Conservation (phyloP, 2,329 filamentous ascomycete genomes). For the Stachybotrys chartarum region DNA sequence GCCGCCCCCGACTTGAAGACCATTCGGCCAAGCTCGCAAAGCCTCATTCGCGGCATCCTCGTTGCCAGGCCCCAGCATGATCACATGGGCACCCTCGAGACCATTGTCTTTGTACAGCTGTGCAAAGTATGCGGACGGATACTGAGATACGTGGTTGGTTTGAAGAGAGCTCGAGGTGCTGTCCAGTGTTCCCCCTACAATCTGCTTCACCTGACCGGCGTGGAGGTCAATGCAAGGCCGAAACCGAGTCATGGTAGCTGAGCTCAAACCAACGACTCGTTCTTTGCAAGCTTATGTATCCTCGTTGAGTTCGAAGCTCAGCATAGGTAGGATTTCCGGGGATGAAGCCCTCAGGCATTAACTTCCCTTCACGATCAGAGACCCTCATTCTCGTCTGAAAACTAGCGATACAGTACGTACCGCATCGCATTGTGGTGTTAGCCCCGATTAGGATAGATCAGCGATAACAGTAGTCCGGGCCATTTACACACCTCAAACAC, state of each 20-base stretch:
- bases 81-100: conserved; percentile 80
- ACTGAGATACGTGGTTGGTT: conserved; percentile 87
- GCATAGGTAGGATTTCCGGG: no score
- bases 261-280: no score
- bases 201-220: conserved; percentile 96
- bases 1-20: conserved; percentile 88
- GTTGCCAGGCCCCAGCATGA: conserved; percentile 91
- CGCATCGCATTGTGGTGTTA: no score
- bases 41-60: conserved; percentile 72
- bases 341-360: no score
- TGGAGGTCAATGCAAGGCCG: conserved; percentile 96
- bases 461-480: no score
- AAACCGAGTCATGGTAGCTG: conserved; percentile 72
- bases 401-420: no score
- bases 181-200: conserved; percentile 88
- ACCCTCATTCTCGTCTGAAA: no score
- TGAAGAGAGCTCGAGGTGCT: conserved; percentile 59
- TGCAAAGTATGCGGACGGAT: conserved; percentile 76
- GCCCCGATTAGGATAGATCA: no score
- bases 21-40: conserved; percentile 67
- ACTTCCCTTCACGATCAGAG: no score
- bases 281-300: no score
- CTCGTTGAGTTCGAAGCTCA: no score
- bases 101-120: conserved; percentile 69
- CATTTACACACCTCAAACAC: no score